Evolutionary conservation across 2,329 filamentous ascomycete genomes (phyloP).

Genomic region (Aspergillus bombycis): DNA sequence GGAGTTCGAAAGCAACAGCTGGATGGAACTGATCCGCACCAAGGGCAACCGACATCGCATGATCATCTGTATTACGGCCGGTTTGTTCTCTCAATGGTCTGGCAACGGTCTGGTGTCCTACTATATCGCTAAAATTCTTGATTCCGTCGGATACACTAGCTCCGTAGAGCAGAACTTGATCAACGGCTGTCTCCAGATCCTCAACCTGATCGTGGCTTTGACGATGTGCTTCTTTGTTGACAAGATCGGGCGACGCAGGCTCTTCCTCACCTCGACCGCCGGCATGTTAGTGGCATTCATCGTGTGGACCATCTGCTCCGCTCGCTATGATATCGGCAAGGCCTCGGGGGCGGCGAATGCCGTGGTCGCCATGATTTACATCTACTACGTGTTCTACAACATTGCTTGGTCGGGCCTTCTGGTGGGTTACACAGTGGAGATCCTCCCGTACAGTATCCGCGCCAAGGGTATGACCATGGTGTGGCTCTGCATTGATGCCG

Average conservation of each 20-base stretch:
- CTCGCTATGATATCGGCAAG: constrained; percentile 36
- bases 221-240: constrained; percentile 46
- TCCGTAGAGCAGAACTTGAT: constrained; percentile 44
- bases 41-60: constrained; percentile 59
- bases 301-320: constrained; percentile 47
- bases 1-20: constrained; percentile 51
- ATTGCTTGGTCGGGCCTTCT: constrained; percentile 42
- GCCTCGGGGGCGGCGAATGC: constrained; percentile 38
- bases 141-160: constrained; percentile 42
- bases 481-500: constrained; percentile 36
- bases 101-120: constrained; percentile 53
- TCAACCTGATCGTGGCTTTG: constrained; percentile 42
- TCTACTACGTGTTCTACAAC: constrained; percentile 48
- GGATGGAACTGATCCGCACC: constrained; percentile 44
- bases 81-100: constrained; percentile 62
- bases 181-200: constrained; percentile 46
- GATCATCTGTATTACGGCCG: constrained; percentile 57
- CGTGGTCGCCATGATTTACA: constrained; percentile 48
- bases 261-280: constrained; percentile 46
- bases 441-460: constrained; percentile 54
- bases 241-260: constrained; percentile 45
- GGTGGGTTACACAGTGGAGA: constrained; percentile 50
- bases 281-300: constrained; percentile 51
- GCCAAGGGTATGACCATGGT: constrained; percentile 50
- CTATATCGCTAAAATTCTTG: constrained; percentile 43